Base-by-base conservation (phyloP, 139 green algal species). In the Chlorella sp. region DNA sequence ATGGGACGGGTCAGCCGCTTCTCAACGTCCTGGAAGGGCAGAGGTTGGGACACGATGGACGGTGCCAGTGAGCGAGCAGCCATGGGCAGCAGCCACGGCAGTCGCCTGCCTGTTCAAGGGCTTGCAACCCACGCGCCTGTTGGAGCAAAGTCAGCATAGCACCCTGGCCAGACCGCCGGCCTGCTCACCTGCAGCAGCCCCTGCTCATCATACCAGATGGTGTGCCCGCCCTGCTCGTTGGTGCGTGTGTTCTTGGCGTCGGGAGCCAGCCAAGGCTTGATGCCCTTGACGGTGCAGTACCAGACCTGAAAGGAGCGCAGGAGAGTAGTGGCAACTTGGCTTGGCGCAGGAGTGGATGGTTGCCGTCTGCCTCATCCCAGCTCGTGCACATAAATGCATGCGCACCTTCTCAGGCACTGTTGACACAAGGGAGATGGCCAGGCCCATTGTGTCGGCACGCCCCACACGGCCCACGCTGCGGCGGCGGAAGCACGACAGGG, bases 251-350 rank as follows among this genome's bases (percentile, higher is more conserved):
- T 93, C 19, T 88, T 41, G 20, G 80, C 58, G 43, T 90, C 91
- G 4, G 94, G 95, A 58, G 92, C 73, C 46, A 93, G 79, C 95
- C 95, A 98, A n/a, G 95, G 95, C 64, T 94, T 94, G 73, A 93
- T 91, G 36, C 94, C 93, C 90, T 97, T 97, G 36, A 91, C 83
- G 24, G 56, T 93, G 92, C 91, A 95, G 85, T 91, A 97, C 92
- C 92, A 87, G 6, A 84, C 76, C 84, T 80, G 68, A 28, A 65
- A 3, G 5, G 58, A 3, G 58, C 22, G 60, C 28, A 68, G 26
- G 60, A 68, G 60, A 14, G 64, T 32, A 70, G 30, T 19, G 2
- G 60, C 60, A 68, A 22, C 20, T 30, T 36, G 28, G 13, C 11
- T 17, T 26, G 60, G 60, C 24, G 28, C 60, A 36, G 58, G 56